phyloP scores from a whole-genome alignment of 2,329 filamentous ascomycete species.

The Fusarium abutilonis region DNA sequence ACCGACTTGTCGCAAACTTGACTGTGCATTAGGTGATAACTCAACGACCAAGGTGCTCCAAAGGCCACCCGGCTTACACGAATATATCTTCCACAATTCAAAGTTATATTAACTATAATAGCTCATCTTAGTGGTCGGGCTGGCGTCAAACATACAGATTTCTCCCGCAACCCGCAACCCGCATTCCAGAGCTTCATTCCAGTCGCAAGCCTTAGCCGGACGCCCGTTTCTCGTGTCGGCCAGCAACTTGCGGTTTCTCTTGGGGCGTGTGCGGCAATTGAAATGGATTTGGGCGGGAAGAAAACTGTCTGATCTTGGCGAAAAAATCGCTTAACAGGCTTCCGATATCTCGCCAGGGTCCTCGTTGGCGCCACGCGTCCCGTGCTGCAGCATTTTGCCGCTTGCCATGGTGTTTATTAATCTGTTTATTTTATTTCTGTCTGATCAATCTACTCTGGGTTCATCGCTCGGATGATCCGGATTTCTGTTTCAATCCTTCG shows the following conservation, averaged over 20 bases:
- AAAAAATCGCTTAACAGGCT: slow-evolving; percentile 24
- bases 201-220: slow-evolving; percentile 9
- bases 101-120: slow-evolving; percentile 1
- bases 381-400: background rate
- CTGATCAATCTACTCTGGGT: background rate
- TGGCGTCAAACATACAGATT: slow-evolving; percentile 18
- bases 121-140: background rate
- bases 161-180: slow-evolving; percentile 21
- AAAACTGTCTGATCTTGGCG: slow-evolving; percentile 14
- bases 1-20: background rate
- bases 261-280: background rate
- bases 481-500: background rate
- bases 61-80: background rate
- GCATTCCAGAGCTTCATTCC: slow-evolving; percentile 27
- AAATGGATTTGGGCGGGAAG: background rate
- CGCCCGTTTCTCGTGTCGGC: background rate
- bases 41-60: background rate
- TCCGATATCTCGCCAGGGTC: slow-evolving; percentile 17
- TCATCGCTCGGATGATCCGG: background rate
- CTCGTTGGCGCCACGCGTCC: slow-evolving; percentile 25
- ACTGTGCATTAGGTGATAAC: background rate
- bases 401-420: background rate
- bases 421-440: background rate
- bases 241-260: background rate
- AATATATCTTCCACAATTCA: slow-evolving; percentile 6